Evolutionary conservation across 2,329 filamentous ascomycete species (phyloP), one percentile per base, ranked within the genome.

Genomic region (Phialocephala subalpina): DNA sequence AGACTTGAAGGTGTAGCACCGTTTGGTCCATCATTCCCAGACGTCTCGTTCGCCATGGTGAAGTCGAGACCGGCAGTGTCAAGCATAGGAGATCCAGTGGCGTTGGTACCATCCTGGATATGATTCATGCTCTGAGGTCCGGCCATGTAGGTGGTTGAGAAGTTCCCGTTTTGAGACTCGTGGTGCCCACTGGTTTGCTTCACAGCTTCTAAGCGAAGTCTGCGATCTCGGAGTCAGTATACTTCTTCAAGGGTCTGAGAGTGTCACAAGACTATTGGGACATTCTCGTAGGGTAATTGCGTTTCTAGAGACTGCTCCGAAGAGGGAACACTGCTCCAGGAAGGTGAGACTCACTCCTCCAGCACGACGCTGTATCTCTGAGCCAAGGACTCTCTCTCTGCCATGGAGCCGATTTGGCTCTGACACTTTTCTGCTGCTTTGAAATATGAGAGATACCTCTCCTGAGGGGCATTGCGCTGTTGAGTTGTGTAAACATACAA

Each of bases 401-500:
- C 80, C 42, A 79, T 77, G 0, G 70, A 72, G 0, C 78, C 72
- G 6, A 83, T 77, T 56, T 82, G 79, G 0, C 68, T 62, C 58
- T 83, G 81, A 49, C 81, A 83, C 45, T 74, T 76, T 1, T 74
- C 75, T 0, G 81, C 81, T 0, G 77, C 78, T 16, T 74, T 67
- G 20, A 82, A 78, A 33, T 78, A 77, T 0, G 63, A 61, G 3
- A 73, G 65, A 63, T 77, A 78, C 1, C 69, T 72, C 29, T 75
- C 72, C 38, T 73, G 67, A 2, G 73, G 69, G 3, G 71, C 66
- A 3, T 73, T 67, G 1, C 76, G 67, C 36, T 79, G 73, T 49
- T 81, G 81, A 11, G 83, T 82, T 4, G 78, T 77, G 49, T 80
- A 81, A 3, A 83, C 78, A 63, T 83, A 83, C 2, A 83, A 72